Evolutionary conservation across 148 eudicot species (phyloP).

Genomic region (Suaeda aralocaspica): DNA sequence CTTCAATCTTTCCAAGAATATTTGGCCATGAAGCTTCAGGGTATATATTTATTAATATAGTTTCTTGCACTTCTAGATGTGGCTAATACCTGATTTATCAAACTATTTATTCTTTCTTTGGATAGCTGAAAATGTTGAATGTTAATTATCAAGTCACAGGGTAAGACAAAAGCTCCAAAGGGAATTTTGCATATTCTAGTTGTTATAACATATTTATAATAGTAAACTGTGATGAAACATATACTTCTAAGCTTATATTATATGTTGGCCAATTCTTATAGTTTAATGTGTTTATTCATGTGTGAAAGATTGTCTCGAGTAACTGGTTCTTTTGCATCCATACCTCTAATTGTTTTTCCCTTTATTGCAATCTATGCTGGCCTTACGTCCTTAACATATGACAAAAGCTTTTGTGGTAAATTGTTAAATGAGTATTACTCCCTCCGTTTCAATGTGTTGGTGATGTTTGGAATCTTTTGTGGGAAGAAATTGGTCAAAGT

Average conservation of each 20-base stretch:
- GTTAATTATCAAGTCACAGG: neutral
- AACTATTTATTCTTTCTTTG: neutral
- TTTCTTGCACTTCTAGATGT: neutral
- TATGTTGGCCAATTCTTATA: neutral
- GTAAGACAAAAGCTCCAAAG: neutral
- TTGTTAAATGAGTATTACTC: neutral
- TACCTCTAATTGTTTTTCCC: neutral
- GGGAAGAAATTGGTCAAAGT: too few relatives aligned
- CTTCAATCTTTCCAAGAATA: slow-evolving; percentile 75
- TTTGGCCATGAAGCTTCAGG: slow-evolving; percentile 99
- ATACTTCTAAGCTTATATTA: neutral
- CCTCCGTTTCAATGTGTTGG: too few relatives aligned
- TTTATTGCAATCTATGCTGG: neutral
- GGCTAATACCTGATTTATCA: neutral
- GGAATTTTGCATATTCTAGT: neutral
- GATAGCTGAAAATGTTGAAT: neutral
- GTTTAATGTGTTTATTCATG: neutral
- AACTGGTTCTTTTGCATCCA: neutral
- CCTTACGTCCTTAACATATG: neutral
- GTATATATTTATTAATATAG: slow-evolving; percentile 32
- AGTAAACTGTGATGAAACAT: neutral
- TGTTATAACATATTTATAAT: neutral
- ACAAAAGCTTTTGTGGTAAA: neutral
- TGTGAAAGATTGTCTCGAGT: slow-evolving; percentile 1
- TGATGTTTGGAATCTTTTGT: too few relatives aligned